Percentiles rank a stretch among this genome's conserved stretches.
Evolutionary conservation across 768 basidiomycete species (phyloP).

Genomic region (Amanita polypyramis): DNA sequence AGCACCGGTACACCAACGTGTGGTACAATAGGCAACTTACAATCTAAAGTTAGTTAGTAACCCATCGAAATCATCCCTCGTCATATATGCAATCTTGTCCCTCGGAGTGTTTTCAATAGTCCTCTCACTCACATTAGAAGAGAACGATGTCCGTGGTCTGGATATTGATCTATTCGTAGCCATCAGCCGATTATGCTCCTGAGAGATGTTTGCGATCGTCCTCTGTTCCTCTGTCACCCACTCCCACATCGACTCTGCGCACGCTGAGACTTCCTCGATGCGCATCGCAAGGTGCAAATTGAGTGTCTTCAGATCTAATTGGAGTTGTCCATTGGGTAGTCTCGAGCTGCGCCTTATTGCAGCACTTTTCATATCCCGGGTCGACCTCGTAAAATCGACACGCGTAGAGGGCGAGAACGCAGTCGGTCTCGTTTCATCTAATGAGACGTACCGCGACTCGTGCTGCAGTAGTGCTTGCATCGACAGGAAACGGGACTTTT

Average conservation of each 20-base stretch:
- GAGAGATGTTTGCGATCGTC: conserved; percentile 5
- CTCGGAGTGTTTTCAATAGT: conserved; percentile 19
- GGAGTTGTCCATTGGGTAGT: conserved; percentile 43
- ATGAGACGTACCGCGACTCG: conserved; percentile 32
- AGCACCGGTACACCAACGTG: background rate
- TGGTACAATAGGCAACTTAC: conserved; percentile 28
- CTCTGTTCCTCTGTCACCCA: conserved; percentile 48
- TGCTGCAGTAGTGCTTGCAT: conserved; percentile 25
- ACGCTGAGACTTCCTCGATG: conserved; percentile 55
- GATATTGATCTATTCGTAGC: background rate
- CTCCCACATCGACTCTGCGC: conserved; percentile 74
- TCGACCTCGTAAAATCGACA: conserved; percentile 16
- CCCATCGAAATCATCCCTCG: conserved; percentile 51
- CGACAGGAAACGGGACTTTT: conserved; percentile 25
- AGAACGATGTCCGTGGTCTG: conserved; percentile 9
- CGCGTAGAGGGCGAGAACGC: conserved; percentile 32
- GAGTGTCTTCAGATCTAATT: conserved; percentile 46
- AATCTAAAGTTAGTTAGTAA: conserved; percentile 47
- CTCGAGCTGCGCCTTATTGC: conserved; percentile 18
- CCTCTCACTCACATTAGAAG: conserved; percentile 4
- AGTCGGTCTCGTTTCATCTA: conserved; percentile 33
- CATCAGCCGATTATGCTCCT: conserved; percentile 6
- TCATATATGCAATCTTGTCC: conserved; percentile 35
- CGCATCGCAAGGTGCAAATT: conserved; percentile 56
- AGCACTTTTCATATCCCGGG: conserved; percentile 9